Base-by-base conservation (phyloP, 2,329 filamentous ascomycete genomes). In the Fusarium siculi region DNA sequence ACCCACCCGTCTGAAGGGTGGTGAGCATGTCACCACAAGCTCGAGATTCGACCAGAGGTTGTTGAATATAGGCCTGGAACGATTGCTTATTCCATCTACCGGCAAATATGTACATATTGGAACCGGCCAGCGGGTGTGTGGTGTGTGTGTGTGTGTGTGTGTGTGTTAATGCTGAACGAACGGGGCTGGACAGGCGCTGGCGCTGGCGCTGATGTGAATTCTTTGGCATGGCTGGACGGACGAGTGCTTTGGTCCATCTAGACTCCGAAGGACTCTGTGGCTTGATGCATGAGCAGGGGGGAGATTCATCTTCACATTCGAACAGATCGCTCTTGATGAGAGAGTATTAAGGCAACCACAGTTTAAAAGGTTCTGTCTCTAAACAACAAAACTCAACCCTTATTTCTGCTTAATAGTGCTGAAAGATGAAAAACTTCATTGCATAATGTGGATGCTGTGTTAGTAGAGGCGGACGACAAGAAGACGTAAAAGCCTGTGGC, bases 1-100 rank as follows among this genome's bases (percentile, higher is more conserved):
- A 37, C 30, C 30, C 30, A 11, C 30, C 30, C 9, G 30, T 30
- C 61, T 42, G 53, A 53, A 49, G n/a, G 54, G 43, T 46, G 23
- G 32, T 16, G 16, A 57, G 50, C 19, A 50, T 57, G 55, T 57
- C 55, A 57, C 30, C 42, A 36, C 21, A 23, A 43, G 6, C 25
- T 14, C 46, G n/a, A 52, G 43, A 62, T 52, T 52, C 37, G 66
- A 56, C 23, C 30, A 21, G 30, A 36, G 55, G 21, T 23, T 23
- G 34, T 54, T 39, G 28, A 28, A 58, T 18, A 15, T 44, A 54
- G 49, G 43, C 30, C 65, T 55, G 32, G 65, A 68, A 44, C 54
- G 19, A 50, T 63, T 39, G 25, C 42, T 32, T 47, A 36, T 39
- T 14, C 21, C 23, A 43, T 40, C 32, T 57, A 32, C 32, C 15